Conservation (phyloP, 805 yeast species). For the Candida coquimbonensis region DNA sequence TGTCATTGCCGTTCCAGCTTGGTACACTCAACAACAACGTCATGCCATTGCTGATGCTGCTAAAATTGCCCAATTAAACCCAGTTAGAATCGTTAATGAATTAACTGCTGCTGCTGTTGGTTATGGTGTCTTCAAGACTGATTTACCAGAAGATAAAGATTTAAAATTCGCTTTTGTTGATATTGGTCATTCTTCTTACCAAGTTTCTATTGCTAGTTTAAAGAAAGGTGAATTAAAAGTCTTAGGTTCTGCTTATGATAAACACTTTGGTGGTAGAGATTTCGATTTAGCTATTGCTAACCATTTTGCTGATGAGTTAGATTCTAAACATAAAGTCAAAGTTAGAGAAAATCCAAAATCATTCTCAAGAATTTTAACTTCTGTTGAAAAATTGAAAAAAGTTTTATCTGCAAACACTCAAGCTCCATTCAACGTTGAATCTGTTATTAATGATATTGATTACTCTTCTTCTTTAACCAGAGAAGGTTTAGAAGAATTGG, state of each 20-base stretch:
- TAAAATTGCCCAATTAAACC: conserved; percentile 92
- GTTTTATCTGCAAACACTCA: conserved; percentile 91
- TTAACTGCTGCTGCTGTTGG: conserved; percentile 98
- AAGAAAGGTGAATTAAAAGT: conserved; percentile 95
- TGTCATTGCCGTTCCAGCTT: conserved; percentile 90
- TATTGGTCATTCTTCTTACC: conserved; percentile 94
- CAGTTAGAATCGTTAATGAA: conserved; percentile 96
- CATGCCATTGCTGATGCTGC: conserved; percentile 95
- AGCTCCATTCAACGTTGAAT: conserved; percentile 93
- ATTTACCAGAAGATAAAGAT: conserved; percentile 90
- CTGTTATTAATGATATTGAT: conserved; percentile 95
- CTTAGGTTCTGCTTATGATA: conserved; percentile 86
- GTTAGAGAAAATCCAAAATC: conserved; percentile 91
- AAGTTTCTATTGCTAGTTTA: conserved; percentile 82
- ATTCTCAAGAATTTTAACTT: conserved; percentile 82
- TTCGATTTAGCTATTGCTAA: conserved; percentile 90
- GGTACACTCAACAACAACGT: conserved; percentile 97
- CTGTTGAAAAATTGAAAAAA: conserved; percentile 92
- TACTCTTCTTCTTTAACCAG: conserved; percentile 84
- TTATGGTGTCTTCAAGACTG: conserved; percentile 97
- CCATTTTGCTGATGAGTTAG: conserved; percentile 91
- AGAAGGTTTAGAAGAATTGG: conserved; percentile 87
- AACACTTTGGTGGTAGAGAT: conserved; percentile 98
- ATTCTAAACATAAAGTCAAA: conserved; percentile 87
- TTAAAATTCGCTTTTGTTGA: conserved; percentile 90